A percentile compares a stretch with the other conserved stretches of the same genome.
phyloP scores from a whole-genome alignment of 129 eudicot genomes.

The Heracleum sosnowskyi region DNA sequence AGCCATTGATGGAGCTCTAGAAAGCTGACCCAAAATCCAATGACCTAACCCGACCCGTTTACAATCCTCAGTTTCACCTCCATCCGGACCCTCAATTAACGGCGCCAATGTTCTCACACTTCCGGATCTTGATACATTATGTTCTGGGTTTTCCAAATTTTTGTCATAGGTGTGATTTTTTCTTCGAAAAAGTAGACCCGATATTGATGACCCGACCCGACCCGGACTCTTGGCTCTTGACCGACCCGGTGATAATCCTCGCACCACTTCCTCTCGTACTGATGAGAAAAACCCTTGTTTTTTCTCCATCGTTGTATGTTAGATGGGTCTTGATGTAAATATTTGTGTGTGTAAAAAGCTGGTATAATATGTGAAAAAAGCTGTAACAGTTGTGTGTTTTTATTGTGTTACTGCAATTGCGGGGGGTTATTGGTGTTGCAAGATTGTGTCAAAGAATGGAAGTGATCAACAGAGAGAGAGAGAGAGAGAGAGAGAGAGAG shows the following conservation, averaged over 20 bases:
- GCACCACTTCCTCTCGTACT: neutral
- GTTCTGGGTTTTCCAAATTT: neutral
- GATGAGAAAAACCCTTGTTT: slow-evolving; percentile 6
- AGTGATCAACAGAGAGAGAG: neutral
- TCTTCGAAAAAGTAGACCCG: neutral
- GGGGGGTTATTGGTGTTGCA: neutral
- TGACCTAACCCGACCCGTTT: slow-evolving; percentile 12
- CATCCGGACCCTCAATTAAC: slow-evolving; percentile 9
- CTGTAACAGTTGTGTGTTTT: neutral
- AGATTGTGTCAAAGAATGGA: neutral
- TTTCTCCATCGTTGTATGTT: neutral
- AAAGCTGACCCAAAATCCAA: slow-evolving; percentile 1
- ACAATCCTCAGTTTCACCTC: neutral
- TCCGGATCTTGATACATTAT: neutral
- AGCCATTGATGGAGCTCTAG: neutral
- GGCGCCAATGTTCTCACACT: neutral
- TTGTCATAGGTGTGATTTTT: neutral
- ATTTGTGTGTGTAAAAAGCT: neutral
- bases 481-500: neutral
- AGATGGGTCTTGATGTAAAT: neutral
- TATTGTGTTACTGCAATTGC: neutral
- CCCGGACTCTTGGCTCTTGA: slow-evolving; percentile 1
- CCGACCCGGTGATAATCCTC: slow-evolving; percentile 3
- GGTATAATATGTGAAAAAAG: neutral
- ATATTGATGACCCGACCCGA: slow-evolving; percentile 1